phyloP scores from a whole-genome alignment of 495 filamentous ascomycete genomes.

The Podospora sp. region DNA sequence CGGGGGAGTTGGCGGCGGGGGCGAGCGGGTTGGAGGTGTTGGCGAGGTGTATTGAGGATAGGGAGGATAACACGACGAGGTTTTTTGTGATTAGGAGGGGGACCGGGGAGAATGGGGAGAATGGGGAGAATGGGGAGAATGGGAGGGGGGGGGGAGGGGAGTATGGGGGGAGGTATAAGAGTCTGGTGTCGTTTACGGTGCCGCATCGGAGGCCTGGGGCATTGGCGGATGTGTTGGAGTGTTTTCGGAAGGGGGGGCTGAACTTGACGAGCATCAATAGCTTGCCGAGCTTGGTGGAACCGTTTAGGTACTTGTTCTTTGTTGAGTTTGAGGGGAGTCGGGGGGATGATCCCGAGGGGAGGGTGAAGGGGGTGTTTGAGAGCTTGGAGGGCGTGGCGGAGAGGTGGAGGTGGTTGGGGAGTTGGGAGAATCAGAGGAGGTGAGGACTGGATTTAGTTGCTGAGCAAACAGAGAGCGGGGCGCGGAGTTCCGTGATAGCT shows the following conservation, averaged over 20 bases:
- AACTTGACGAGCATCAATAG: conserved; percentile 92
- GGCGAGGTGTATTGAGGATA: conserved; percentile 78
- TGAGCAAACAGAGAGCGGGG: neutral
- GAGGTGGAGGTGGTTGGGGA: conserved; percentile 57
- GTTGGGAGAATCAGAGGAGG: conserved; percentile 51
- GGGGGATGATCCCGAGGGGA: conserved; percentile 50
- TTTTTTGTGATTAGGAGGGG: conserved; percentile 74
- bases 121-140: conserved; percentile 1
- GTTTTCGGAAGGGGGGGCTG: conserved; percentile 70
- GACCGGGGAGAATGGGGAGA: neutral
- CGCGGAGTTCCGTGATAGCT: too few species aligned
- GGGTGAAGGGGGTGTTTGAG: conserved; percentile 54
- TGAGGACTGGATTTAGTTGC: neutral
- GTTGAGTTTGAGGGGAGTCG: conserved; percentile 77
- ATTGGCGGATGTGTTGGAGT: conserved; percentile 74
- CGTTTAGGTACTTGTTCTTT: conserved; percentile 95
- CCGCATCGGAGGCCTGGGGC: conserved; percentile 76
- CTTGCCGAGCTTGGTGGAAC: conserved; percentile 70
- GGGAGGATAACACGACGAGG: conserved; percentile 79
- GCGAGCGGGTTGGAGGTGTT: conserved; percentile 67
- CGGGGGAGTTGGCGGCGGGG: conserved; percentile 70
- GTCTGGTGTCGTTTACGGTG: conserved; percentile 79
- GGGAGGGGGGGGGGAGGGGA: conserved; percentile 8
- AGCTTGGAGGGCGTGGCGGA: conserved; percentile 43
- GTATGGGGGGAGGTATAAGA: conserved; percentile 55